Conservation (phyloP, 345 rosid genomes). For the Aurinia saxatilis region DNA sequence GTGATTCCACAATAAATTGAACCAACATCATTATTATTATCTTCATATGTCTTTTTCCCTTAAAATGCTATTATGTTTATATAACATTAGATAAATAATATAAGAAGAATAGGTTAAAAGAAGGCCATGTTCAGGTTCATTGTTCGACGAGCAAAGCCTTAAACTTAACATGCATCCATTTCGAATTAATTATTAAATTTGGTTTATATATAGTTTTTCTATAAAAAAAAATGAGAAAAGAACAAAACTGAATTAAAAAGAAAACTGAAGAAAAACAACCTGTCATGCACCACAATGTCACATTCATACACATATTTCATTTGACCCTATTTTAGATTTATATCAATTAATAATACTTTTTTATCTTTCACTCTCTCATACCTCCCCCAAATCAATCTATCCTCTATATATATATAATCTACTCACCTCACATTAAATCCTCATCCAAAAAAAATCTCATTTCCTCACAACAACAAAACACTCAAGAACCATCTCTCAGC, state of each 20-base stretch:
- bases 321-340: constrained; percentile 22
- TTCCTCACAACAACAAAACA: not conserved
- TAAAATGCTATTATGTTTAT: too few relatives aligned
- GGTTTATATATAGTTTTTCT: not conserved
- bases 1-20: too few relatives aligned
- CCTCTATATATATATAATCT: constrained; percentile 25
- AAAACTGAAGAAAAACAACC: constrained; percentile 22
- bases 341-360: constrained; percentile 11
- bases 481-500: constrained; percentile 8
- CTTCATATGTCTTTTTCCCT: too few relatives aligned
- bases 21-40: too few relatives aligned
- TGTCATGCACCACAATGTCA: constrained; percentile 32
- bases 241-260: constrained; percentile 6
- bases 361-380: constrained; percentile 3
- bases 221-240: not conserved
- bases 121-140: constrained; percentile 27
- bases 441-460: constrained; percentile 6
- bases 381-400: not conserved
- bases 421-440: constrained; percentile 12
- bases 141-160: constrained; percentile 19
- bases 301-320: constrained; percentile 28
- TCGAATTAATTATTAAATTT: not conserved
- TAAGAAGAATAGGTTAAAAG: too few relatives aligned
- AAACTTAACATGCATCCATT: constrained; percentile 13
- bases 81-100: not conserved